phyloP scores from a whole-genome alignment of 139 green algal species.

The Chlamydomonas sp. region DNA sequence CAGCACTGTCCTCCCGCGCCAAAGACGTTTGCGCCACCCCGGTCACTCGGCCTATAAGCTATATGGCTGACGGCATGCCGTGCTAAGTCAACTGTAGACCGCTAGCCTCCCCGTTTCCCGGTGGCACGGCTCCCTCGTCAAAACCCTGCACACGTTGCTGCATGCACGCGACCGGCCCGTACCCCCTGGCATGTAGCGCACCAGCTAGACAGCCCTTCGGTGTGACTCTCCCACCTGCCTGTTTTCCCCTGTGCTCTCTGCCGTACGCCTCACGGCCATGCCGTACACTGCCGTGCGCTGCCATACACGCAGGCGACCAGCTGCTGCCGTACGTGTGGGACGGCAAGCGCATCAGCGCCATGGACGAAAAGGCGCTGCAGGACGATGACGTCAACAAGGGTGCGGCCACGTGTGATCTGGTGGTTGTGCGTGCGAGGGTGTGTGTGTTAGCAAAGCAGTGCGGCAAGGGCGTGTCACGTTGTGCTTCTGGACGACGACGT shows the following conservation, averaged over 20 bases:
- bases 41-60: too few relatives aligned
- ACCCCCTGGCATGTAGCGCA: too few relatives aligned
- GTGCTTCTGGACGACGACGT: not conserved
- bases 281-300: not conserved
- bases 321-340: constrained; percentile 66
- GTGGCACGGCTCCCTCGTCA: too few relatives aligned
- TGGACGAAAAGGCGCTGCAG: constrained; percentile 53
- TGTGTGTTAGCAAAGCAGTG: not conserved
- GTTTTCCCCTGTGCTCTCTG: not conserved
- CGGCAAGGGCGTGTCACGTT: not conserved
- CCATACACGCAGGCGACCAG: constrained; percentile 26
- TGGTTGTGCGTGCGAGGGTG: not conserved
- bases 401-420: not conserved
- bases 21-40: too few relatives aligned
- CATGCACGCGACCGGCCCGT: too few relatives aligned
- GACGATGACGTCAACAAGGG: constrained; percentile 12
- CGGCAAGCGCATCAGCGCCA: constrained; percentile 43
- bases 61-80: too few relatives aligned
- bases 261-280: not conserved
- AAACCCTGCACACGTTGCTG: too few relatives aligned
- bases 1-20: too few relatives aligned
- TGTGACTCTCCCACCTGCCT: not conserved
- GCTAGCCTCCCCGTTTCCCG: too few relatives aligned
- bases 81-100: too few relatives aligned
- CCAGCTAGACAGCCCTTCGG: too few relatives aligned